Conservation (phyloP, 257 asterid species). For the Anisodus acutangulus region DNA sequence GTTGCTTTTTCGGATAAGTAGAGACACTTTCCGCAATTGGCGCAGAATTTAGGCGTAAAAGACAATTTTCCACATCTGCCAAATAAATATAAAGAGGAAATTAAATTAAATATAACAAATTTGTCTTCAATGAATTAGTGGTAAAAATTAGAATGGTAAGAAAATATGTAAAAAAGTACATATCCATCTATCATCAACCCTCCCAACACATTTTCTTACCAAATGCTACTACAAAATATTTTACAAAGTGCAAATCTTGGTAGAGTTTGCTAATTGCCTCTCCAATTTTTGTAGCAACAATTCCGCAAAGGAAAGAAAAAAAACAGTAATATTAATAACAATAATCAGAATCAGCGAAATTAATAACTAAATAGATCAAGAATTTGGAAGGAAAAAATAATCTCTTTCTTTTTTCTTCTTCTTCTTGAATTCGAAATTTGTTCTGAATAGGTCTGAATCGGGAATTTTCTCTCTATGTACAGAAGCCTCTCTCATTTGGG, state of each 20-base stretch:
- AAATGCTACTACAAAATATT: constrained; percentile 40
- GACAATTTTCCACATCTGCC: not conserved
- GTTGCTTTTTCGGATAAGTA: not conserved
- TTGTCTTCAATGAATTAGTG: constrained; percentile 44
- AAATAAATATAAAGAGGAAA: not conserved
- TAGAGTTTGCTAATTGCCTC: constrained; percentile 23
- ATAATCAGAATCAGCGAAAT: constrained; percentile 25
- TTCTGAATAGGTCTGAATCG: constrained; percentile 33
- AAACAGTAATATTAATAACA: not conserved
- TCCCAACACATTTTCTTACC: constrained; percentile 41
- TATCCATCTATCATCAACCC: constrained; percentile 33
- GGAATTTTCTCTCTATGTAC: constrained; percentile 52
- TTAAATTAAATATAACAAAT: constrained; percentile 25
- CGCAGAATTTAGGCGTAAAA: not conserved
- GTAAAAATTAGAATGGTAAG: constrained; percentile 40
- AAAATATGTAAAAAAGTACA: constrained; percentile 33
- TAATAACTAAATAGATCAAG: constrained; percentile 30
- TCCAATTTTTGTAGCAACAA: constrained; percentile 19
- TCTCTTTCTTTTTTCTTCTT: not conserved
- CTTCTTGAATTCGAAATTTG: not conserved
- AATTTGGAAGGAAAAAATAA: constrained; percentile 23
- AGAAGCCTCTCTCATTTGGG: constrained; percentile 86
- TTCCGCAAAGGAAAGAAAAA: not conserved
- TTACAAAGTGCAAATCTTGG: constrained; percentile 44
- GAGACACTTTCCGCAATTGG: not conserved